phyloP scores from a whole-genome alignment of 1,139 yeast genomes.

The Zygotorulaspora mrakii region DNA sequence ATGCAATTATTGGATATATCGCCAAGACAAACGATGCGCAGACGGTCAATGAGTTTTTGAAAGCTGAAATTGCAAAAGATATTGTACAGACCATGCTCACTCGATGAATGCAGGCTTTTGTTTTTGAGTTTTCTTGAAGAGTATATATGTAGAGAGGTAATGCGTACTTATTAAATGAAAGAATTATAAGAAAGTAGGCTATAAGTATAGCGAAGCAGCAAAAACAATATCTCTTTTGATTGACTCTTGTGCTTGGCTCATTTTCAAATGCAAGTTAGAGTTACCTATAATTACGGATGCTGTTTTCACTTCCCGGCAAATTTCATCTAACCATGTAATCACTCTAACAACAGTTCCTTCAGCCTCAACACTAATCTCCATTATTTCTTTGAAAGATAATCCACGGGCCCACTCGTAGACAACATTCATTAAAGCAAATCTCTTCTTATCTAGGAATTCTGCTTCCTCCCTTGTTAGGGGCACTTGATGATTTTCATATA shows the following conservation, averaged over 20 bases:
- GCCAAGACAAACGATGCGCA: slow-evolving; percentile 17
- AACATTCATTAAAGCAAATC: slow-evolving; percentile 88
- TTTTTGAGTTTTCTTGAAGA: no score
- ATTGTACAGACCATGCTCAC: slow-evolving; percentile 13
- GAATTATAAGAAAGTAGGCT: slow-evolving; percentile 21
- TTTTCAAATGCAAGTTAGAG: slow-evolving; percentile 76
- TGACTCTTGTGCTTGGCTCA: slow-evolving; percentile 89
- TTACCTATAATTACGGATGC: slow-evolving; percentile 96
- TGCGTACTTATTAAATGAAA: not conserved
- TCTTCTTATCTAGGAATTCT: slow-evolving; percentile 72
- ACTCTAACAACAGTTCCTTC: slow-evolving; percentile 99
- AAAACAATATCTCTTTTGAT: slow-evolving; percentile 96
- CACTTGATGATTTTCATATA: slow-evolving; percentile 67
- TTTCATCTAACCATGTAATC: slow-evolving; percentile 88
- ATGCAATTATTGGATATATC: slow-evolving; percentile 28
- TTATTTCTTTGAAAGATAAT: slow-evolving; percentile 82
- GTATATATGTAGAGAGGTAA: no score
- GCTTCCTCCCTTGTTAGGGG: slow-evolving; percentile 80
- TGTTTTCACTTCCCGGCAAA: slow-evolving; percentile 89
- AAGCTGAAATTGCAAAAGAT: slow-evolving; percentile 17
- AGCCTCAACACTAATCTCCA: slow-evolving; percentile 81
- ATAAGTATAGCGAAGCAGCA: slow-evolving; percentile 89
- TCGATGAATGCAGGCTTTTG: no score
- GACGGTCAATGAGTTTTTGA: slow-evolving; percentile 20
- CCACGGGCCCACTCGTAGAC: slow-evolving; percentile 99